These are phyloP conservation scores for Globisporangium cylindrosporum DNA, from an alignment of 352 stramenopile genomes.

Conservation along the genomic window DNA sequence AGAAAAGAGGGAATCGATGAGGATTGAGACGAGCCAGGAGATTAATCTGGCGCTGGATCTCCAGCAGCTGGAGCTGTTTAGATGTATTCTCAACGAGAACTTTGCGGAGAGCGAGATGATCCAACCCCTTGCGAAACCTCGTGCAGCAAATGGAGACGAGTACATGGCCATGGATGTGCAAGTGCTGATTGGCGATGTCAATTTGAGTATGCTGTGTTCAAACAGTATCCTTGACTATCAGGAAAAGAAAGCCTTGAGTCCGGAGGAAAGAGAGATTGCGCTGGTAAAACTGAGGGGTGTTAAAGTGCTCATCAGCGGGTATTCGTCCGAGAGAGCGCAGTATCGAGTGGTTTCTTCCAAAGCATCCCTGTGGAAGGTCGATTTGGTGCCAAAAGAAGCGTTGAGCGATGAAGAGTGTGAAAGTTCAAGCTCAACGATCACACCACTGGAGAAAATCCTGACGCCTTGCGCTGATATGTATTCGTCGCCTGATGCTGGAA, in stretches of 20 bases:
- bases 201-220: slow-evolving; percentile 31
- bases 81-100: slow-evolving; percentile 64
- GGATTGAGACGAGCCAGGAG: slow-evolving; percentile 18
- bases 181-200: slow-evolving; percentile 44
- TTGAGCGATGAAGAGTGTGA: neutral
- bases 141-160: slow-evolving; percentile 32
- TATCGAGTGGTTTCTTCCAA: slow-evolving; percentile 37
- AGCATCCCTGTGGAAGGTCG: slow-evolving; percentile 48
- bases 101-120: slow-evolving; percentile 31
- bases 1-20: neutral
- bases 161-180: slow-evolving; percentile 40
- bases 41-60: slow-evolving; percentile 46
- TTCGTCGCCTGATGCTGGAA: slow-evolving; percentile 8
- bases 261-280: slow-evolving; percentile 33
- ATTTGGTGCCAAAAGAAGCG: slow-evolving; percentile 18
- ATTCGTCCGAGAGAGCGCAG: slow-evolving; percentile 52
- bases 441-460: slow-evolving; percentile 15
- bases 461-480: slow-evolving; percentile 39
- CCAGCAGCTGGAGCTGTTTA: slow-evolving; percentile 59
- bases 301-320: slow-evolving; percentile 35
- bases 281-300: slow-evolving; percentile 42
- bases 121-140: neutral
- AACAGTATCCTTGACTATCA: slow-evolving; percentile 12
- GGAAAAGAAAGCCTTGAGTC: slow-evolving; percentile 15
- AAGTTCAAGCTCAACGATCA: neutral